Percentiles rank a stretch among this genome's conserved stretches.
Conservation (phyloP, 768 basidiomycete species). For the Mrakia frigida region DNA sequence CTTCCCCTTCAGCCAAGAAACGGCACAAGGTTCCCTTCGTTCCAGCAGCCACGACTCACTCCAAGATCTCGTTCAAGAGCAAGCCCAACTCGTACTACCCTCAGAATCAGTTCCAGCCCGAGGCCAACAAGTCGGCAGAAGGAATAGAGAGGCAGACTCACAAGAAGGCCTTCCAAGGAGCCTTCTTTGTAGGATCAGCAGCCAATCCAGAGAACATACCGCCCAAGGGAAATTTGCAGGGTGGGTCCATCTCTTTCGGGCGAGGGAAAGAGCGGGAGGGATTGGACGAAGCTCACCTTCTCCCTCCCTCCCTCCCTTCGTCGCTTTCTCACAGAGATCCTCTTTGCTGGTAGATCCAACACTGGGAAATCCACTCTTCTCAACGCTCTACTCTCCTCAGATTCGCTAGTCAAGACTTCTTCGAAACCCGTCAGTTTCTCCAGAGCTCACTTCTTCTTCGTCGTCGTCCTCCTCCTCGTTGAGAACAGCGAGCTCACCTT, state of each 20-base stretch:
- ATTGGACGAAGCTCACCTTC: neutral
- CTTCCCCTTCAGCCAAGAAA: neutral
- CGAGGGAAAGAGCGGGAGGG: neutral
- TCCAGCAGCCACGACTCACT: neutral
- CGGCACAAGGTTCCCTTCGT: neutral
- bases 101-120: constrained; percentile 16
- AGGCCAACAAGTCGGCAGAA: neutral
- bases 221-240: constrained; percentile 6
- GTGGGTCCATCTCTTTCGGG: neutral
- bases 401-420: constrained; percentile 23
- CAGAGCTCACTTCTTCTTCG: neutral
- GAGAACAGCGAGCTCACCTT: neutral
- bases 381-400: constrained; percentile 19
- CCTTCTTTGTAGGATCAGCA: constrained; percentile 2
- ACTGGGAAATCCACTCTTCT: constrained; percentile 28
- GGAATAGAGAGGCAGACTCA: neutral
- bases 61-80: neutral
- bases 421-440: constrained; percentile 45
- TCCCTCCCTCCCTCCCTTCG: neutral
- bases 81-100: constrained; percentile 19
- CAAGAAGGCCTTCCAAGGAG: constrained; percentile 5
- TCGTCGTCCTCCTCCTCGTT: neutral
- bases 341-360: constrained; percentile 32
- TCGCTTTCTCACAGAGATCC: constrained; percentile 15
- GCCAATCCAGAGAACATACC: neutral